These are phyloP conservation scores for Saccharomyces hybrid DNA, from an alignment of 1,139 yeast genomes.

Conservation along the genomic window DNA sequence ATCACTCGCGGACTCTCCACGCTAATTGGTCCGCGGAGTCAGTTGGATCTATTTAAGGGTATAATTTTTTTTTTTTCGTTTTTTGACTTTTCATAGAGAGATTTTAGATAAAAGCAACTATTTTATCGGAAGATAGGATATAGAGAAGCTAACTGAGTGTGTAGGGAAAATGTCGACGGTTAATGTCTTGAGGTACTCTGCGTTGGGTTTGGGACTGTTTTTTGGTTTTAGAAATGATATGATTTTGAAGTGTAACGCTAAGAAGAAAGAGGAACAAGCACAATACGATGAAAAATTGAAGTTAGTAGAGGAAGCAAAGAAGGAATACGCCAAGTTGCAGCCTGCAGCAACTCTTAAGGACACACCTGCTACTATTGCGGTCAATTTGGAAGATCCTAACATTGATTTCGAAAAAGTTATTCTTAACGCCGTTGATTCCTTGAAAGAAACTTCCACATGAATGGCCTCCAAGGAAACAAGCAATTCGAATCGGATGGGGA, in stretches of 20 bases:
- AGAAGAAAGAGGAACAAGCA: slow-evolving; percentile 48
- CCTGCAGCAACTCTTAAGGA: slow-evolving; percentile 26
- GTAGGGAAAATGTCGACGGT: slow-evolving; percentile 38
- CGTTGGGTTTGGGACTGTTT: slow-evolving; percentile 80
- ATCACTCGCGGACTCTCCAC: not conserved
- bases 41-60: not conserved
- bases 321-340: slow-evolving; percentile 69
- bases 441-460: not conserved
- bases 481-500: not conserved
- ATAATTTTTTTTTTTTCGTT: not conserved
- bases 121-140: not conserved
- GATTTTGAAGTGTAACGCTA: slow-evolving; percentile 54
- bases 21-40: slow-evolving; percentile 1
- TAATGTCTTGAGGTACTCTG: slow-evolving; percentile 81
- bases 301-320: slow-evolving; percentile 81
- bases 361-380: slow-evolving; percentile 23
- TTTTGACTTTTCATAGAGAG: not conserved
- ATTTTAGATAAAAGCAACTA: not conserved
- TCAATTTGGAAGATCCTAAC: slow-evolving; percentile 85
- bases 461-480: not conserved
- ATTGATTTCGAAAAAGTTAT: slow-evolving; percentile 64
- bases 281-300: slow-evolving; percentile 63
- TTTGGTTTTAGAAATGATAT: slow-evolving; percentile 87
- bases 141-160: not conserved
- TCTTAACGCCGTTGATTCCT: slow-evolving; percentile 39